Conservation (phyloP, 306 rosid genomes). For the Fragaria vesca region DNA sequence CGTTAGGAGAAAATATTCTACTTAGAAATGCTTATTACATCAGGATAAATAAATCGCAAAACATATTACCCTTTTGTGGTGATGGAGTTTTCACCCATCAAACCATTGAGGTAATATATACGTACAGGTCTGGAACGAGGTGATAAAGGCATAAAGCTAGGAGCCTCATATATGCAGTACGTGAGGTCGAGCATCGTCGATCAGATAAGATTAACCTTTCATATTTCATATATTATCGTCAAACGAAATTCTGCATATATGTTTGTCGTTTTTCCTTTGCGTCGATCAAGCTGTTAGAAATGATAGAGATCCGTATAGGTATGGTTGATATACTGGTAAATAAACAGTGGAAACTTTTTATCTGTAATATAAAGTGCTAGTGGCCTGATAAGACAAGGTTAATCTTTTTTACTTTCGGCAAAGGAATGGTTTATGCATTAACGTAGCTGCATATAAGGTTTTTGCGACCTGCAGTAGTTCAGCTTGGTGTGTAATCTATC, state of each 20-base stretch:
- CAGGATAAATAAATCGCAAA: neutral
- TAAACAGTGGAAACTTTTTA: neutral
- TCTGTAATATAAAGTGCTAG: neutral
- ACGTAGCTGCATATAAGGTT: conserved; percentile 30
- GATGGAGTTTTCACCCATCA: neutral
- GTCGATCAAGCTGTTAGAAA: neutral
- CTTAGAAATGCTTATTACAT: neutral
- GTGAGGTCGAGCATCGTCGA: neutral
- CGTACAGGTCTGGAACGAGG: neutral
- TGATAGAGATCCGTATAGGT: neutral
- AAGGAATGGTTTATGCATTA: neutral
- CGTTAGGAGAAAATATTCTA: neutral
- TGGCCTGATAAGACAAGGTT: conserved; percentile 22
- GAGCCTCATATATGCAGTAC: neutral
- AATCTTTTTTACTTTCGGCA: conserved; percentile 26
- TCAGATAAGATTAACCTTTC: neutral
- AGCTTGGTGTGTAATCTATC: neutral
- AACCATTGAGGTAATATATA: neutral
- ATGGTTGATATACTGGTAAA: neutral
- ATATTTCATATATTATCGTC: neutral
- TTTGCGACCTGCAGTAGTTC: neutral
- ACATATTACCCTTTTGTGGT: neutral
- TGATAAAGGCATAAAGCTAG: too few relatives aligned
- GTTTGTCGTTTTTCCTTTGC: neutral
- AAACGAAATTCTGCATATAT: too few relatives aligned